Conservation (phyloP, 1,139 yeast genomes). For the Kodamaea suecica region DNA sequence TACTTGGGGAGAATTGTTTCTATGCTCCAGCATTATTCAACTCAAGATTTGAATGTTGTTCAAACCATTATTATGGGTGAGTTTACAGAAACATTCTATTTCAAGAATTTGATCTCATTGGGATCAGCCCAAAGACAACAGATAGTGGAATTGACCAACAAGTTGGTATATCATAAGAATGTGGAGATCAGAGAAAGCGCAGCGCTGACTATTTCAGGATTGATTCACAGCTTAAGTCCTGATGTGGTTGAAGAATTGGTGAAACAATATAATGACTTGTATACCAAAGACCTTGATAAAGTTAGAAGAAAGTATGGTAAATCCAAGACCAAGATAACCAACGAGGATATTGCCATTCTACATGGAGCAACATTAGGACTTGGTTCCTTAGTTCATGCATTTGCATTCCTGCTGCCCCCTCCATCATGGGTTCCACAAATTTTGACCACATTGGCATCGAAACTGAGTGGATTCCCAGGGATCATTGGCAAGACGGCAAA, state of each 20-base stretch:
- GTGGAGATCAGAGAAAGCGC: conserved; percentile 78
- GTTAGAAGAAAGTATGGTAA: conserved; percentile 31
- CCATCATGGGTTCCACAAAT: conserved; percentile 86
- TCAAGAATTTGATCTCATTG: conserved; percentile 64
- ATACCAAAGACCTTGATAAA: conserved; percentile 29
- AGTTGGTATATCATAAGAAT: conserved; percentile 58
- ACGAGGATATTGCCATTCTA: conserved; percentile 46
- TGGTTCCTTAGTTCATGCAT: conserved; percentile 86
- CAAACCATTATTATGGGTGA: conserved; percentile 68
- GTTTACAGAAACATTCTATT: conserved; percentile 71
- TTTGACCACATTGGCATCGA: conserved; percentile 65
- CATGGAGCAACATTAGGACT: conserved; percentile 91
- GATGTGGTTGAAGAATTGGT: conserved; percentile 46
- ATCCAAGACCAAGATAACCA: conserved; percentile 28
- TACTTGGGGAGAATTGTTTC: conserved; percentile 46
- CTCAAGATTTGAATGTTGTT: conserved; percentile 52
- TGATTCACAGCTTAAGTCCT: conserved; percentile 73
- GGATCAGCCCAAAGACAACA: conserved; percentile 44
- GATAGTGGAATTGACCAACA: conserved; percentile 53
- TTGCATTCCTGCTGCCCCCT: conserved; percentile 88
- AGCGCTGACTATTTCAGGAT: conserved; percentile 72
- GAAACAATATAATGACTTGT: conserved; percentile 21
- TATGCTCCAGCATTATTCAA: conserved; percentile 47
- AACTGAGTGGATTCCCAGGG: conserved; percentile 70
- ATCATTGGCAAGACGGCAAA: conserved; percentile 84